These are phyloP conservation scores for Zostera marina DNA, from an alignment of 116 monocot genomes.

Conservation along the genomic window DNA sequence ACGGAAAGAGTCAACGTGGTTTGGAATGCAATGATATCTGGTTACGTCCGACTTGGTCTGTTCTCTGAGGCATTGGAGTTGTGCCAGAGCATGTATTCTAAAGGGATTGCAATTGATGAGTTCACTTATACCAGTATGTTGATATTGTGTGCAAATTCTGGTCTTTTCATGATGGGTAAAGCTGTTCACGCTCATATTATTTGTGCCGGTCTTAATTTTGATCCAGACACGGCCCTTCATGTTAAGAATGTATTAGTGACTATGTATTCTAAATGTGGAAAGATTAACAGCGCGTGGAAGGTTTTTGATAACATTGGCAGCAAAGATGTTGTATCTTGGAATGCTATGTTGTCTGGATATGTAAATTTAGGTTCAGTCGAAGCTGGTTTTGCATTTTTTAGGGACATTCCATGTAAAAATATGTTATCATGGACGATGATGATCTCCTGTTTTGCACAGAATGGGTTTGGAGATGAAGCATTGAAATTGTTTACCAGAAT, in stretches of 20 bases:
- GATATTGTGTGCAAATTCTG: conserved; percentile 53
- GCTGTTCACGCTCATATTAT: conserved; percentile 68
- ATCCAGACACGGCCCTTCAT: conserved; percentile 39
- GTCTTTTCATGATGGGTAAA: conserved; percentile 38
- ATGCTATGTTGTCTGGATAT: conserved; percentile 71
- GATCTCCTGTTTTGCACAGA: conserved; percentile 61
- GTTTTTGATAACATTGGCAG: conserved; percentile 44
- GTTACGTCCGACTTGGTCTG: conserved; percentile 21
- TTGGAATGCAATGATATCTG: conserved; percentile 27
- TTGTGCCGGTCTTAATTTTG: conserved; percentile 26
- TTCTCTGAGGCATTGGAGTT: conserved; percentile 53
- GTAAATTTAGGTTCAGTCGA: conserved; percentile 24
- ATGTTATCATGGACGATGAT: conserved; percentile 71
- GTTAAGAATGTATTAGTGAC: conserved; percentile 72
- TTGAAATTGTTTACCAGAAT: conserved; percentile 46
- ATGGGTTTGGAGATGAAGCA: conserved; percentile 56
- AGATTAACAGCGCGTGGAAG: conserved; percentile 29
- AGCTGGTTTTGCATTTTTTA: conserved; percentile 36
- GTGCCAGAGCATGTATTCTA: conserved; percentile 42
- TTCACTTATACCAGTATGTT: conserved; percentile 81
- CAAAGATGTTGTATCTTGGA: conserved; percentile 85
- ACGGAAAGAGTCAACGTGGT: conserved; percentile 9
- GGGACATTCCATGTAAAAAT: conserved; percentile 40
- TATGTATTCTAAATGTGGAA: conserved; percentile 47
- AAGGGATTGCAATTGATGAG: conserved; percentile 40